Evolutionary conservation across 805 yeast genomes (phyloP), one percentile per base, ranked within the genome.

Genomic region (Saccharomyces eubayanus): DNA sequence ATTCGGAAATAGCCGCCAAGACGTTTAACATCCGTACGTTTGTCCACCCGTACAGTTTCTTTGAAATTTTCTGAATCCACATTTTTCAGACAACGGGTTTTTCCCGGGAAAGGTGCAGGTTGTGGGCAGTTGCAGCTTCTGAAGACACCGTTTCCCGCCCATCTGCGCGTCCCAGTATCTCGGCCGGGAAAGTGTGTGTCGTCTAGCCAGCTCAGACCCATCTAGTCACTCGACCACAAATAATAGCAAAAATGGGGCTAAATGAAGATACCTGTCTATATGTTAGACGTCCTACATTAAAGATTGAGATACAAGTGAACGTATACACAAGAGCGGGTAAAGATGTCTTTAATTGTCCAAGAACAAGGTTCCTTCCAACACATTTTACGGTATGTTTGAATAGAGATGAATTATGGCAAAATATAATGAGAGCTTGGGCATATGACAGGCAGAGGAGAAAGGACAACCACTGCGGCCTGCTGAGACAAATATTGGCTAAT

Each of bases 291-390:
- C 1, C 20, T 21, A 27, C 14, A 24, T 51, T 46, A 46, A 27
- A 51, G 45, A 40, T 31, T 51, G 47, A 27, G 8, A 16, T 31
- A 27, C 45, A 11, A 50, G 30, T 16, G 21, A 29, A 29, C 31
- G 27, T 49, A 49, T 49, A 49, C 47, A 49, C 50, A 46, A 58
- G 57, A 59, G 57, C 63, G 62, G 63, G 62, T 64, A 79, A 82
- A 78, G 70, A 88, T 89, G 96, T 87, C 96, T 77, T 85, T 89
- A 84, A 97, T 90, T 81, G 94, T 94, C 79, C 94, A 89, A 82
- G 99, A 94, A 83, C 86, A 89, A 82, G 96, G 96, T 79, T 88
- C 94, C 78, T 94, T 95, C 96, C 99, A 95, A 84, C 99, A 94
- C 95, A 94, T 94, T 83, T 88, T 94, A 83, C 99, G 97, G 94